Evolutionary conservation across 257 asterid species (phyloP), one percentile per base, ranked within the genome.

Genomic region (Plantago ovata): DNA sequence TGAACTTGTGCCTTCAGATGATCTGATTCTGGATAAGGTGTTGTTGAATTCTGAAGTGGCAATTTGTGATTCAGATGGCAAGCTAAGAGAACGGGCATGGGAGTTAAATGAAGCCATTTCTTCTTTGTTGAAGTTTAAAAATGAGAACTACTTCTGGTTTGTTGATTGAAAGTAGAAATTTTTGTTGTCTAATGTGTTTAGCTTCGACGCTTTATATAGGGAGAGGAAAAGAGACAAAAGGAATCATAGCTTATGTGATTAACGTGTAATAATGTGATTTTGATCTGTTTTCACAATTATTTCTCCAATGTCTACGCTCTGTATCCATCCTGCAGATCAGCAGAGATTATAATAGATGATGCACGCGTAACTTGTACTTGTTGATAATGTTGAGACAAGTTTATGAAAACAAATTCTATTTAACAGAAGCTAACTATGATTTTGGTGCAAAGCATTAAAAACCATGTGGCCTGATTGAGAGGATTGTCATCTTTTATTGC

Each of bases 81-180:
- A 74, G 73, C 48, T 62, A 20, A 48, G 54, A 48, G 54, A 48
- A 18, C 54, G 54, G 54, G 24, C 54, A 12, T 48, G 54, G 11
- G 46, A n/a, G n/a, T n/a, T n/a, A n/a, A n/a, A n/a, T n/a, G n/a
- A 41, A 10, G 78, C 74, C 84, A 74, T 74, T 70, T 53, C 9
- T n/a, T 3, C 6, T 15, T 15, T 19, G 28, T 12, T 19, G 33
- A 58, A 41, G 46, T 10, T 4, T n/a, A n/a, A n/a, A n/a, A n/a
- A n/a, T n/a, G n/a, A n/a, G n/a, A n/a, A n/a, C n/a, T n/a, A n/a
- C n/a, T n/a, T 36, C 16, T 55, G 60, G 6, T 43, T 3, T 43
- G n/a, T 43, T 43, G 15, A 43, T 43, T 13, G 48, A 13, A 43
- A 43, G 48, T 10, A 44, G 60, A 41, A 51, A 50, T 20, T 14